These are phyloP conservation scores for Nymphaea colorata DNA, from an alignment of 164 flowering plant species.

Conservation along the genomic window DNA sequence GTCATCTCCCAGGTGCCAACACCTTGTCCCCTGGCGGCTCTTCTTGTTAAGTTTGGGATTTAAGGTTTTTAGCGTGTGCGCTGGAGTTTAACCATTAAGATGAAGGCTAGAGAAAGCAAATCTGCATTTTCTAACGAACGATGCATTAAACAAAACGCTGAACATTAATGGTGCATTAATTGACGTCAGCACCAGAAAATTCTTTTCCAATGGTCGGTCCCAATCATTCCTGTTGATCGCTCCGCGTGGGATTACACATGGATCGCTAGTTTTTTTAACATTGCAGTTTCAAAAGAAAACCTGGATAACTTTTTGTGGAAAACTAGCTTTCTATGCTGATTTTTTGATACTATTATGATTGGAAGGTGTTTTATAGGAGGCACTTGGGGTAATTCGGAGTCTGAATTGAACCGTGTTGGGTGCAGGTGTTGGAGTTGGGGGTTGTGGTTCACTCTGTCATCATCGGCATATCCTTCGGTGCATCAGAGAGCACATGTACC, in stretches of 20 bases:
- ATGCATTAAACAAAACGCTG: no score
- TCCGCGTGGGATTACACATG: no score
- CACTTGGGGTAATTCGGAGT: background rate
- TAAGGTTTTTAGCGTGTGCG: no score
- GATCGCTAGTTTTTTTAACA: no score
- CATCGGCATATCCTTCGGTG: slow-evolving; percentile 29
- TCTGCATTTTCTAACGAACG: background rate
- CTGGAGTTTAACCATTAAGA: no score
- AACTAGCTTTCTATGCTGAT: background rate
- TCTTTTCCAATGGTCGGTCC: no score
- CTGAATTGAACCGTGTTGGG: background rate
- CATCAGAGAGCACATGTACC: slow-evolving; percentile 16
- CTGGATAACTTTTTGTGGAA: background rate
- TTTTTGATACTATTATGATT: no score
- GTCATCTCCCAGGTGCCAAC: slow-evolving; percentile 9
- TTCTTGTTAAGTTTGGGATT: background rate
- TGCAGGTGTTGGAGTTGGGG: slow-evolving; percentile 30
- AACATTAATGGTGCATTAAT: no score
- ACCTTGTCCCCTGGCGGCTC: no score
- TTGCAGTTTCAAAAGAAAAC: background rate
- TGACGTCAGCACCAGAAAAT: no score
- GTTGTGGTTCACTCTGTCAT: slow-evolving; percentile 31
- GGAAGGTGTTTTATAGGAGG: background rate
- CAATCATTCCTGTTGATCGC: no score
- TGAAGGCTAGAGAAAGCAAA: background rate